Evolutionary conservation across 768 basidiomycete genomes (phyloP).

Genomic region (Strobilomyces dryophilus): DNA sequence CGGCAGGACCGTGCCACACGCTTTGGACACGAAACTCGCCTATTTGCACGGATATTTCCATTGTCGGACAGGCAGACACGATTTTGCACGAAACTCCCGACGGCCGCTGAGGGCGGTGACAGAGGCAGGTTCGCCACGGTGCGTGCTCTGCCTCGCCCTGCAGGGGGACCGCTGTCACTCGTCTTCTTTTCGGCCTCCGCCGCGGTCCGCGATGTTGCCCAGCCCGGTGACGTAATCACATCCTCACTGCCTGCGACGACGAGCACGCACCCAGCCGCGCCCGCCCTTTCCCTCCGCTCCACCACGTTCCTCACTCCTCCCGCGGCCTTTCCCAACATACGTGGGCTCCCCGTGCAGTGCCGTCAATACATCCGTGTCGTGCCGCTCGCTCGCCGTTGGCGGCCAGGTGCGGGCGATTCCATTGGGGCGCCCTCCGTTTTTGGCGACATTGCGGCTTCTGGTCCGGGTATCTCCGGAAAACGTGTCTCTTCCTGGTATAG

Average conservation of each 20-base stretch:
- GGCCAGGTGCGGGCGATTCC: neutral
- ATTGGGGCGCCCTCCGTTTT: neutral
- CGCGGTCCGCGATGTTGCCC: slow-evolving; percentile 9
- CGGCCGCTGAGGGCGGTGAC: neutral
- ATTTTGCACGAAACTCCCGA: slow-evolving; percentile 7
- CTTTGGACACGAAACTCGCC: slow-evolving; percentile 27
- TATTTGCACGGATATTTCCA: slow-evolving; percentile 10
- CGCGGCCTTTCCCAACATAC: slow-evolving; percentile 19
- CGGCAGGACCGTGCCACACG: slow-evolving; percentile 31
- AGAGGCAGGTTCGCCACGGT: slow-evolving; percentile 4
- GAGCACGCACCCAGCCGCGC: slow-evolving; percentile 9
- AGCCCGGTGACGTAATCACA: slow-evolving; percentile 18
- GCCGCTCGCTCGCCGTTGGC: slow-evolving; percentile 21
- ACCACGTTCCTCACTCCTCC: slow-evolving; percentile 18
- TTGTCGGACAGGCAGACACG: neutral
- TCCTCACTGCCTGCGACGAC: slow-evolving; percentile 20
- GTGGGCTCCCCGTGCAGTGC: slow-evolving; percentile 29
- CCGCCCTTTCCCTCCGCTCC: slow-evolving; percentile 3
- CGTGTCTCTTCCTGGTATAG: neutral
- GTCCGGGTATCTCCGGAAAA: neutral
- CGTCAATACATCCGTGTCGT: slow-evolving; percentile 10
- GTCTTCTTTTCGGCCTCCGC: slow-evolving; percentile 14
- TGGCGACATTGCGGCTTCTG: neutral
- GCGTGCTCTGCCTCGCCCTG: neutral
- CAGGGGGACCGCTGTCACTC: slow-evolving; percentile 7